phyloP scores from a whole-genome alignment of 2,329 filamentous ascomycete species.

The Daldinia sp. region DNA sequence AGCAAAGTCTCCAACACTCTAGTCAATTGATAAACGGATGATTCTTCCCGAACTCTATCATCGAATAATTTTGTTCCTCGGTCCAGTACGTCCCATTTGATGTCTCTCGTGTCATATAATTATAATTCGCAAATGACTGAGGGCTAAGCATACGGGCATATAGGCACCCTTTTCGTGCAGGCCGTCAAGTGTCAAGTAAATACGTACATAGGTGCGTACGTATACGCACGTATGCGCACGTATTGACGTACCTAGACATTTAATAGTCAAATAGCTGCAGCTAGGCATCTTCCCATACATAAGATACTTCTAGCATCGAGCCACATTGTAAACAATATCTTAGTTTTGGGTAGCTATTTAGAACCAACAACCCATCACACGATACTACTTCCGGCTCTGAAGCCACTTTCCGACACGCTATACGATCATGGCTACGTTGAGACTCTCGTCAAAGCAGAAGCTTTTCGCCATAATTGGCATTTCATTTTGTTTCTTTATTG shows the following conservation, averaged over 20 bases:
- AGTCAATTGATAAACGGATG: constrained; percentile 14
- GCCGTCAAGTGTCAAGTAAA: too few relatives aligned
- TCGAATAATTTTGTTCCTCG: not conserved
- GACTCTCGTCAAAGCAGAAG: constrained; percentile 54
- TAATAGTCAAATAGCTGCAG: not conserved
- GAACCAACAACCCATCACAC: not conserved
- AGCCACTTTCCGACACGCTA: not conserved
- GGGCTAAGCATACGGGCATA: not conserved
- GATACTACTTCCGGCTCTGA: not conserved
- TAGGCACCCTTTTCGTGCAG: not conserved
- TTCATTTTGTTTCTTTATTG: constrained; percentile 60
- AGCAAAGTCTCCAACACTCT: constrained; percentile 1
- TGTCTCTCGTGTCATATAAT: not conserved
- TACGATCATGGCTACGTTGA: constrained; percentile 47
- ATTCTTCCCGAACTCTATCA: not conserved
- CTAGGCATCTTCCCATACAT: not conserved
- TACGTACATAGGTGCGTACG: too few relatives aligned
- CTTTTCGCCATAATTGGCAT: constrained; percentile 58
- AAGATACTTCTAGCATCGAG: too few relatives aligned
- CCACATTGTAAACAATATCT: too few relatives aligned
- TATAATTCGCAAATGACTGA: constrained; percentile 11
- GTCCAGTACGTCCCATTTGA: not conserved
- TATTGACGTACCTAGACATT: too few relatives aligned
- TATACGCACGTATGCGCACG: too few relatives aligned
- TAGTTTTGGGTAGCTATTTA: not conserved